Conservation (phyloP, 2,329 filamentous ascomycete species). For the Sporothrix humicola region DNA sequence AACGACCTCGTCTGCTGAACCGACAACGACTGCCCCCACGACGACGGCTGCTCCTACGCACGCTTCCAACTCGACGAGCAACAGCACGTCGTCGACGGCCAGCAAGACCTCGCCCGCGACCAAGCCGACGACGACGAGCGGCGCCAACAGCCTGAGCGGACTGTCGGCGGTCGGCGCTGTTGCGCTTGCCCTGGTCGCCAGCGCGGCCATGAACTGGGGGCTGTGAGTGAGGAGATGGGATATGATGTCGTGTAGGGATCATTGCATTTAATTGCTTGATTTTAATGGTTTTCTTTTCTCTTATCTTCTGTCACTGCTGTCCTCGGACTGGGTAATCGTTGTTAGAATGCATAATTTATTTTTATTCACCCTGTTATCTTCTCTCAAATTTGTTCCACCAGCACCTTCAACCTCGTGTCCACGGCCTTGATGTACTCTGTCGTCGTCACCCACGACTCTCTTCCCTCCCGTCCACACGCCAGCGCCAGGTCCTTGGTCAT, state of each 20-base stretch:
- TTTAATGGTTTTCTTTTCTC: neutral
- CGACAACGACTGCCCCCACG: neutral
- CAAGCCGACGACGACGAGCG: slow-evolving; percentile 13
- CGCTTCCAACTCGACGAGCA: slow-evolving; percentile 15
- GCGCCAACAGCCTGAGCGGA: neutral
- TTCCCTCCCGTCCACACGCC: slow-evolving; percentile 83
- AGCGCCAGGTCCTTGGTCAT: slow-evolving; percentile 99
- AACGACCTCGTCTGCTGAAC: neutral
- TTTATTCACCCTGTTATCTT: too few relatives aligned
- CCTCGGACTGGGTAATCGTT: slow-evolving; percentile 5
- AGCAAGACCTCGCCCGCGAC: slow-evolving; percentile 16
- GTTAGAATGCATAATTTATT: neutral
- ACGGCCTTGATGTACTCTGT: slow-evolving; percentile 90
- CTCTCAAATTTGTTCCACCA: neutral
- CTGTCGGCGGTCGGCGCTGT: neutral
- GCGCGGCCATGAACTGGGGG: slow-evolving; percentile 15
- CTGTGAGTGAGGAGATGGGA: neutral
- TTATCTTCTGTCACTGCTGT: neutral
- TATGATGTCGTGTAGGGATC: too few relatives aligned
- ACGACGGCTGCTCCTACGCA: neutral
- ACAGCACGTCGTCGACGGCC: neutral
- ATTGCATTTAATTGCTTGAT: neutral
- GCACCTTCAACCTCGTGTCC: slow-evolving; percentile 52
- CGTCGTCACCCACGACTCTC: slow-evolving; percentile 87
- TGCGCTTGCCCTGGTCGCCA: slow-evolving; percentile 4